phyloP scores from a whole-genome alignment of 2,329 filamentous ascomycete genomes.

The Drechslerella dactyloides region DNA sequence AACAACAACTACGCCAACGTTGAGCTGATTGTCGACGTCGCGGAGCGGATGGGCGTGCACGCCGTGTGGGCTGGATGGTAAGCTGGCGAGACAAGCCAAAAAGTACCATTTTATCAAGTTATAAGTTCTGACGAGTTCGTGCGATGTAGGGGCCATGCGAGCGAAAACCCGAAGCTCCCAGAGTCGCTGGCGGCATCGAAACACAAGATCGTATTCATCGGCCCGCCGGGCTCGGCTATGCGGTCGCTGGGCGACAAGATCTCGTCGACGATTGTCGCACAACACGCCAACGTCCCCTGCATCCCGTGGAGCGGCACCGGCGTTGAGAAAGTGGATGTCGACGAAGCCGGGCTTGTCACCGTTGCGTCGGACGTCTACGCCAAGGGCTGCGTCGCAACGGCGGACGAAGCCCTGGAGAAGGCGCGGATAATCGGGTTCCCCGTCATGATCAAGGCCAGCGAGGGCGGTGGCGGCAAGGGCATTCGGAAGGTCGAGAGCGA shows the following conservation, averaged over 20 bases:
- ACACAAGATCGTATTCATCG: conserved; percentile 99
- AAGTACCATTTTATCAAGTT: background rate
- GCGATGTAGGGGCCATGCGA: conserved; percentile 81
- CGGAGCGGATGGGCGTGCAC: conserved; percentile 97
- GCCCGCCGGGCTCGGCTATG: conserved; percentile 97
- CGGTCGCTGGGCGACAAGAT: conserved; percentile 99
- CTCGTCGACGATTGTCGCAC: conserved; percentile 97
- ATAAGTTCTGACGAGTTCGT: conserved; percentile 9
- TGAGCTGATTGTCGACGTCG: conserved; percentile 97
- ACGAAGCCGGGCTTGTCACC: conserved; percentile 81
- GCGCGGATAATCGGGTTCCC: conserved; percentile 94
- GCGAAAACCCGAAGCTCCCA: conserved; percentile 96
- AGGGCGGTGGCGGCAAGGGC: conserved; percentile 98
- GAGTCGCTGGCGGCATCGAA: conserved; percentile 94
- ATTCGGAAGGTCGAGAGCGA: conserved; percentile 92
- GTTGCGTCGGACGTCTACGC: conserved; percentile 84
- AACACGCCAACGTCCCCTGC: conserved; percentile 93
- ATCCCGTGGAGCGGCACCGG: conserved; percentile 99
- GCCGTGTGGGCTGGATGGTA: conserved; percentile 99
- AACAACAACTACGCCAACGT: conserved; percentile 99
- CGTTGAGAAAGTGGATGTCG: conserved; percentile 76
- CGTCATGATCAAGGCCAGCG: conserved; percentile 99
- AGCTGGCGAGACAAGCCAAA: conserved; percentile 56
- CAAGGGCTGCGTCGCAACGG: conserved; percentile 87
- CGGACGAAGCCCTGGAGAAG: conserved; percentile 85